A percentile compares a stretch with the other conserved stretches of the same genome.
These are phyloP conservation scores for Apiospora saccharicola DNA, from an alignment of 2,329 filamentous ascomycete genomes.

Conservation along the genomic window DNA sequence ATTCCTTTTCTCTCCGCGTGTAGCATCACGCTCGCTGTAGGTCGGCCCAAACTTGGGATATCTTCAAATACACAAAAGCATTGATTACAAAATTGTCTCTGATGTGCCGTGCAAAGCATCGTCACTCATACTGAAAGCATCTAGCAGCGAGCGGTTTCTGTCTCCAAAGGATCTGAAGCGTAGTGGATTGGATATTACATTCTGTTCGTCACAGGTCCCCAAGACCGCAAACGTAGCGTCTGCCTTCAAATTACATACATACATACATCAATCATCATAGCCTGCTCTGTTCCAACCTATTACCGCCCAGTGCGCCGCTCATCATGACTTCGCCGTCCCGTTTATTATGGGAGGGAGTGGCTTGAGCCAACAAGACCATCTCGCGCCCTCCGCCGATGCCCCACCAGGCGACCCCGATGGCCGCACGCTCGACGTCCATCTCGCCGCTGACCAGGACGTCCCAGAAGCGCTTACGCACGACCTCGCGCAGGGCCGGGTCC, in stretches of 20 bases:
- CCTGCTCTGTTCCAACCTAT: slow-evolving; percentile 37
- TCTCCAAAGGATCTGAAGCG: neutral
- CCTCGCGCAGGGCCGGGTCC: slow-evolving; percentile 67
- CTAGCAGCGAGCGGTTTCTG: neutral
- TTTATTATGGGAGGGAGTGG: slow-evolving; percentile 23
- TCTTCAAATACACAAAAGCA: neutral
- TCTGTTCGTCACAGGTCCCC: neutral
- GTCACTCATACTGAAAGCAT: neutral
- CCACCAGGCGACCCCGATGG: slow-evolving; percentile 88
- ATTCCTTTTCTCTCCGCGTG: neutral
- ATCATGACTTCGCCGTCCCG: slow-evolving; percentile 50
- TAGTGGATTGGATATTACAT: neutral
- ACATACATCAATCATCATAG: slow-evolving; percentile 21
- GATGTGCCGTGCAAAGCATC: neutral
- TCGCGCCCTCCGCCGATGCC: slow-evolving; percentile 65
- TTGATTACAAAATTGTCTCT: neutral
- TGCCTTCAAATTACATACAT: neutral
- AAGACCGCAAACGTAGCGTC: neutral
- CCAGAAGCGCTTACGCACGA: slow-evolving; percentile 77
- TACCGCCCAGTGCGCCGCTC: slow-evolving; percentile 58
- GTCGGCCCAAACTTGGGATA: neutral
- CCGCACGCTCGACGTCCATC: slow-evolving; percentile 86
- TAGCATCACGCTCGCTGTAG: neutral
- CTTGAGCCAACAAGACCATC: slow-evolving; percentile 49
- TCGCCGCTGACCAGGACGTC: slow-evolving; percentile 81